Conservation (phyloP, 2,329 filamentous ascomycete species). For the Furcasterigmium sp. region DNA sequence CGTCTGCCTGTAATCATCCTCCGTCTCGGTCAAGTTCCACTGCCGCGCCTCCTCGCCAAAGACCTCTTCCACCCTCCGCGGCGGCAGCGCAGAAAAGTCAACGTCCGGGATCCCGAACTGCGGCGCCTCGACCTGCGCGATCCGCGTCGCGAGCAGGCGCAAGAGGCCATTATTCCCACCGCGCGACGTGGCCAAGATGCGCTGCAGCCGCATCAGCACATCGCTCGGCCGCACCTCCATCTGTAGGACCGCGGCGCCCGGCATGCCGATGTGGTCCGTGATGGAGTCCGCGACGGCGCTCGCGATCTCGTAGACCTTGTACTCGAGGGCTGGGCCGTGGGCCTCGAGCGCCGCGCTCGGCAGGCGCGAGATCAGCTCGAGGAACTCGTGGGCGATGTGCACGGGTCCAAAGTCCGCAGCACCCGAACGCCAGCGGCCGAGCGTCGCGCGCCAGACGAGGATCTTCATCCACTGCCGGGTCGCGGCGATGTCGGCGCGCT, state of each 20-base stretch:
- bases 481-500: constrained; percentile 42
- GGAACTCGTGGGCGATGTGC: constrained; percentile 38
- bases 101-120: constrained; percentile 2
- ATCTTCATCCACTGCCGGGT: constrained; percentile 47
- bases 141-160: constrained; percentile 20
- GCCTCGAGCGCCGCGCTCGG: constrained; percentile 41
- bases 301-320: constrained; percentile 42
- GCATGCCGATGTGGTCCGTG: constrained; percentile 17
- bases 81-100: not conserved
- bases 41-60: constrained; percentile 3
- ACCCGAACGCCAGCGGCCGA: constrained; percentile 17
- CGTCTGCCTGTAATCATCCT: too few species aligned
- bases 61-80: constrained; percentile 8
- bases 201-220: constrained; percentile 30
- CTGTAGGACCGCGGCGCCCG: constrained; percentile 4
- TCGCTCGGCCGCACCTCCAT: constrained; percentile 21
- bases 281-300: constrained; percentile 36
- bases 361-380: constrained; percentile 34
- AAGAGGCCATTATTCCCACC: constrained; percentile 36
- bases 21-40: not conserved
- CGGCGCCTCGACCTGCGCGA: constrained; percentile 9
- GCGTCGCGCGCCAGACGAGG: constrained; percentile 37
- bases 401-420: constrained; percentile 27
- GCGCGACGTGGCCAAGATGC: constrained; percentile 32
- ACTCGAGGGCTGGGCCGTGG: constrained; percentile 41